phyloP scores from a whole-genome alignment of 345 rosid genomes.

The Ceriops decandra region DNA sequence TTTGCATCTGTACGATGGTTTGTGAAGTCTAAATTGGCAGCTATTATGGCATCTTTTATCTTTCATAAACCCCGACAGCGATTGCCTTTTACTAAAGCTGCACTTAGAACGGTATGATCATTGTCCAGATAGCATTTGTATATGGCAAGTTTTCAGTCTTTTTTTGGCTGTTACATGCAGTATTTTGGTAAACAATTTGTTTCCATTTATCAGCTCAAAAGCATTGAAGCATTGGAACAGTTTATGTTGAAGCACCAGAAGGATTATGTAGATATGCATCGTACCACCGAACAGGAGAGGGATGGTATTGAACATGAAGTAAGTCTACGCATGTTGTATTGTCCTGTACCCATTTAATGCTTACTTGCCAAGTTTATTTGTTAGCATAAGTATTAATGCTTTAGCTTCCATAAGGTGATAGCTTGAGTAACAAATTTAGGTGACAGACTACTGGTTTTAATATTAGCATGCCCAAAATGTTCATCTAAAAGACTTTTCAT shows the following conservation, averaged over 20 bases:
- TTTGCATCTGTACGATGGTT: not conserved
- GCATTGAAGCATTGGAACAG: slow-evolving; percentile 67
- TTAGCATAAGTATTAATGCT: too few relatives aligned
- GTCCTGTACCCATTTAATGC: not conserved
- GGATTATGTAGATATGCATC: slow-evolving; percentile 78
- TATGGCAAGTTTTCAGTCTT: too few relatives aligned
- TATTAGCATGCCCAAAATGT: too few relatives aligned
- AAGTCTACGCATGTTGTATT: slow-evolving; percentile 22
- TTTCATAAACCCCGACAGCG: slow-evolving; percentile 64
- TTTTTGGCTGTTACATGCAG: not conserved
- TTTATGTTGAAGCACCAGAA: slow-evolving; percentile 74
- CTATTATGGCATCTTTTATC: slow-evolving; percentile 77
- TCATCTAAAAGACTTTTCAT: too few relatives aligned
- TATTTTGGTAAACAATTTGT: not conserved
- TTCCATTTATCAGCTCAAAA: slow-evolving; percentile 46
- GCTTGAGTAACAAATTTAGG: too few relatives aligned
- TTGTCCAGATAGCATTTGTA: not conserved
- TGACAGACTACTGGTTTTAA: too few relatives aligned
- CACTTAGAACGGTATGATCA: slow-evolving; percentile 57
- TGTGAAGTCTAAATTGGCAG: slow-evolving; percentile 64
- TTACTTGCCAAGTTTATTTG: too few relatives aligned
- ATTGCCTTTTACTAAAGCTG: slow-evolving; percentile 61
- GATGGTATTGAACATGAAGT: slow-evolving; percentile 96
- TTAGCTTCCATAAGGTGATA: too few relatives aligned
- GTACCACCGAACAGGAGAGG: slow-evolving; percentile 78